Base-by-base conservation (phyloP, 2,329 filamentous ascomycete species). In the Penicillium sp. region DNA sequence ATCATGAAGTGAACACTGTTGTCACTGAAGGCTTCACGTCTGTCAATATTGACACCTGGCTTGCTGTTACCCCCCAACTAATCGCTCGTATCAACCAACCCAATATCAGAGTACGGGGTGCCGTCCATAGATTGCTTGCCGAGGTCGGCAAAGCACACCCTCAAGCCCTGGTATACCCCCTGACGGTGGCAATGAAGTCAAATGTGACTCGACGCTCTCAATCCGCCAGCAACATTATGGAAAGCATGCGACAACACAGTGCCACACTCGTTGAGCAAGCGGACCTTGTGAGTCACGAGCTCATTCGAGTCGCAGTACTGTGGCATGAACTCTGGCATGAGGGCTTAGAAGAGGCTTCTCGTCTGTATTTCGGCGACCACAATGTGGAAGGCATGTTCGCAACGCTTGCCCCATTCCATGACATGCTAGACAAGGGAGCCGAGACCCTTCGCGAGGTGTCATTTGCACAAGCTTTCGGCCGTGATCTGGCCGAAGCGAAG, bases 251-350 rank as follows among this genome's bases (percentile, higher is more conserved):
- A 33, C 87, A 92, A 59, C 95, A 99, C 67, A 97, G 91, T 65
- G 85, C 89, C 16, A 87, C 83, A 61, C 80, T 99, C 30, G 93
- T 99, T 8, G 89, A 96, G 57, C 93, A 99, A 71, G 93, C 93
- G 30, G 92, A 95, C 66, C 79, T 91, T 39, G 91, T 99, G 59
- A 97, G 92, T 67, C 88, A 93, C 64, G 95, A 99, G 68, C 82
- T 99, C 48, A 97, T 99, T 64, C 85, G 93, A 43, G 95, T 99
- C 51, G 93, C 93, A 13, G 92, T 99, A 2, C 72, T 99, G 19
- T 99, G 95, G 95, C 93, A 99, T 65, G 93, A 99, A 65, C 87
- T 95, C 58, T 99, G 93, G 93, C 93, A 99, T 59, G 95, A 99
- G 71, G 95, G 88, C 25, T 78, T 99, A 13, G 93, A 99, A 71